phyloP scores from a whole-genome alignment of 192 early-diverging fungal species.

The Entomortierella lignicola region DNA sequence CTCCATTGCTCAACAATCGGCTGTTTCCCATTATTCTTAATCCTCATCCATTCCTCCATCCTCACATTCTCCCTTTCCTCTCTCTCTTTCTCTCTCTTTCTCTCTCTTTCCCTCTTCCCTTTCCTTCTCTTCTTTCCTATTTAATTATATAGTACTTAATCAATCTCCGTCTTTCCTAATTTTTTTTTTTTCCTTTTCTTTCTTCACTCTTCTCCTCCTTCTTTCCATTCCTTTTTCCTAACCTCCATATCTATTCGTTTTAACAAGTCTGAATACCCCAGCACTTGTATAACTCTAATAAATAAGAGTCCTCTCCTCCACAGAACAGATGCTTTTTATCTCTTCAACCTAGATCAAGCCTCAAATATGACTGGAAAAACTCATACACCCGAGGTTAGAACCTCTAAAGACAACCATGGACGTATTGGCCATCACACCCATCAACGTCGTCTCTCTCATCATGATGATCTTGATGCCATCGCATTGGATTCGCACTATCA shows the following conservation, averaged over 20 bases:
- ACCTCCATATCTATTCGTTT: neutral
- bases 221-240: neutral
- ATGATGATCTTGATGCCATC: conserved; percentile 23
- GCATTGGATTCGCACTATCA: conserved; percentile 33
- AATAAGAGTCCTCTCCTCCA: neutral
- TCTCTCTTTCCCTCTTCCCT: neutral
- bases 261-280: too few relatives aligned
- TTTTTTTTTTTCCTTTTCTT: conserved; percentile 1
- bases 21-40: neutral
- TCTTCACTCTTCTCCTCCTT: neutral
- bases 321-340: neutral
- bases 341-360: neutral
- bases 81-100: conserved; percentile 1
- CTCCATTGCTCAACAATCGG: neutral
- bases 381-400: conserved; percentile 35
- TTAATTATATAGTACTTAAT: neutral
- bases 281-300: too few relatives aligned
- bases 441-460: neutral
- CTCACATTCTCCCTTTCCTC: neutral
- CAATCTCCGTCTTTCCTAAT: neutral
- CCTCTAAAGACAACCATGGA: conserved; percentile 8
- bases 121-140: neutral
- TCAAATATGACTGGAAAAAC: conserved; percentile 47
- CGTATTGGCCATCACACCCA: neutral
- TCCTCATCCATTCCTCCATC: neutral